Base-by-base conservation (phyloP, 495 filamentous ascomycete species). In the Tuber microsphaerosporum region DNA sequence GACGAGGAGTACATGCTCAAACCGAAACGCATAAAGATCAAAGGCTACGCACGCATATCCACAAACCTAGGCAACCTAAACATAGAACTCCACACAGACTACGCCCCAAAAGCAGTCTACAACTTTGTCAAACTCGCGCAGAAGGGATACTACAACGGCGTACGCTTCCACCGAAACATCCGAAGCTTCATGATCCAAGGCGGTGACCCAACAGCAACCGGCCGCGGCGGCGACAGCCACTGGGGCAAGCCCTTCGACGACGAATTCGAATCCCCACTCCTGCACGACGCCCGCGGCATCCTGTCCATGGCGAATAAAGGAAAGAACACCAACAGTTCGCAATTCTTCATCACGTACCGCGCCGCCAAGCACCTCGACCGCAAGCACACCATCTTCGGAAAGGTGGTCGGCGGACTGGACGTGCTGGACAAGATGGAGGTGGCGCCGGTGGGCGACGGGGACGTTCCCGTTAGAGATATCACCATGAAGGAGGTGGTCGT, bases 241-340 rank as follows among this genome's bases (percentile, higher is more conserved):
- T 98, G 95, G 95, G 91, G 91, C 69, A 94, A 93, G 84, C 91
- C 91, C 75, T 99, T 99, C 82, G 86, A 90, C 43, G 95, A 99
- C 83, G 96, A 99, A 81, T 91, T 97, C 73, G 93, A 97, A 41
- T 93, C 94, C 0, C 96, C 95, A 0, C 81, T 93, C 44, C 89
- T 89, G 41, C 94, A 97, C 80, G 90, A 94, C 81, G 83, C 86
- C 0, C 85, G 95, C 6, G 95, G 95, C 2, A 87, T 95, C 1
- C 78, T 98, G 19, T 92, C 90, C 78, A 99, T 99, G 95, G 95
- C 95, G 45, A 99, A 99, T 80, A 99, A 99, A 80, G 95, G 95
- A 42, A 97, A 97, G 78, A 94, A 98, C 77, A 98, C 96, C 3
- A 99, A 99, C 81, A 93, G 91, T 46, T 91, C 88, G 74, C 95